Evolutionary conservation across 306 rosid genomes (phyloP).

Genomic region (Glycine tomentella): DNA sequence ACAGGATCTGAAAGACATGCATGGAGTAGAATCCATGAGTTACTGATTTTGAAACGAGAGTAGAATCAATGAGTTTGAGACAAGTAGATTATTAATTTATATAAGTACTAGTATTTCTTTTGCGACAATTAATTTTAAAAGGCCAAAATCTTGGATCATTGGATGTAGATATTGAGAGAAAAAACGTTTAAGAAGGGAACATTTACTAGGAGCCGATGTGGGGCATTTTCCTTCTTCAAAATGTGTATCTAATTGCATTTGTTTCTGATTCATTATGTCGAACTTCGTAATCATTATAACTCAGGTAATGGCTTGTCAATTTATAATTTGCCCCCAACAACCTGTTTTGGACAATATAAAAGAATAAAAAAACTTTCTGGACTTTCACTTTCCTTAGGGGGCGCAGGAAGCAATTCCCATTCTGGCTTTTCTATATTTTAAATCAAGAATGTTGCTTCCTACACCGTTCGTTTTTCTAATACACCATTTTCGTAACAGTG

Average conservation of each 20-base stretch:
- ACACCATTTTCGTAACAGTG: too few species aligned
- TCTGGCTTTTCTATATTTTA: too few species aligned
- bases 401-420: too few species aligned
- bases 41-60: neutral
- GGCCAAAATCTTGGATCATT: neutral
- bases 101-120: neutral
- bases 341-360: too few species aligned
- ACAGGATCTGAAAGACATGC: neutral
- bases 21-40: neutral
- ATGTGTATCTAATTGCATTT: neutral
- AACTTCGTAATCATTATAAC: too few species aligned
- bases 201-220: neutral
- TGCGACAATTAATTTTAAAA: neutral
- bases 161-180: neutral
- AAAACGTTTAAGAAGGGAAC: neutral
- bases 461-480: too few species aligned
- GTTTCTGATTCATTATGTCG: neutral
- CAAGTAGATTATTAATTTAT: neutral
- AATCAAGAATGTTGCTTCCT: too few species aligned
- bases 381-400: too few species aligned
- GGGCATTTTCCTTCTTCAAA: neutral
- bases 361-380: too few species aligned
- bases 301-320: too few species aligned
- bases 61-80: neutral
- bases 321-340: too few species aligned